Evolutionary conservation across 306 rosid genomes (phyloP), one percentile per base, ranked within the genome.

Genomic region (Styphnolobium japonicum): DNA sequence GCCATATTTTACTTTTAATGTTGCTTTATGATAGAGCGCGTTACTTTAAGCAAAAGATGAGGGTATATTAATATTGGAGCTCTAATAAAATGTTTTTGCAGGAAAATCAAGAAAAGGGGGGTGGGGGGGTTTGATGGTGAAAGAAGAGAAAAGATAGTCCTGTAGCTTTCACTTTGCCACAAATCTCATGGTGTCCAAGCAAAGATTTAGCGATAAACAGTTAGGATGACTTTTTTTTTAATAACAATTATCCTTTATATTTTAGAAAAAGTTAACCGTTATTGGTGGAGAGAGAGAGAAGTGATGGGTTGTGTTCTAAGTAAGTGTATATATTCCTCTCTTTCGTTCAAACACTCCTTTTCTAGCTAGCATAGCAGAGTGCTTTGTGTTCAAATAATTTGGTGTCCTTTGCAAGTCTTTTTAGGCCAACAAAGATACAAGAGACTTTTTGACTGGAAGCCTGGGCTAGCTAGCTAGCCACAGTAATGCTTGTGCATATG

Each of bases 1-100:
- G 98, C 98, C 98, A 95, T 93, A 86, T 91, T 91, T 91, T 96
- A 82, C 96, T 96, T 93, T 95, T 87, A 89, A 87, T 88, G 79
- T 80, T 89, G 91, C 93, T 92, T 93, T 93, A 86, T 82, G 87
- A 86, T 82, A 85, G 83, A 87, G 85, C 78, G 80, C 97, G 91
- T 90, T 89, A 86, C 98, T 96, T 96, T 93, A 88, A 89, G 58
- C 83, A 96, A 91, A 91, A 89, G 93, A 82, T 71, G 82, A 68
- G 49, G 43, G 71, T 74, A 62, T 73, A 58, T 31, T 61, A 77
- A 78, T 39, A 14, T 83, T 80, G 62, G 66, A 85, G 77, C 83
- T 83, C 84, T 77, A 81, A 78, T 89, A 22, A 81, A 82, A 89
- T 81, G 82, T 84, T 84, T 79, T 83, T 69, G 77, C 73, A 39